Base-by-base conservation (phyloP, 352 stramenopile genomes). In the Phytophthora sojae region DNA sequence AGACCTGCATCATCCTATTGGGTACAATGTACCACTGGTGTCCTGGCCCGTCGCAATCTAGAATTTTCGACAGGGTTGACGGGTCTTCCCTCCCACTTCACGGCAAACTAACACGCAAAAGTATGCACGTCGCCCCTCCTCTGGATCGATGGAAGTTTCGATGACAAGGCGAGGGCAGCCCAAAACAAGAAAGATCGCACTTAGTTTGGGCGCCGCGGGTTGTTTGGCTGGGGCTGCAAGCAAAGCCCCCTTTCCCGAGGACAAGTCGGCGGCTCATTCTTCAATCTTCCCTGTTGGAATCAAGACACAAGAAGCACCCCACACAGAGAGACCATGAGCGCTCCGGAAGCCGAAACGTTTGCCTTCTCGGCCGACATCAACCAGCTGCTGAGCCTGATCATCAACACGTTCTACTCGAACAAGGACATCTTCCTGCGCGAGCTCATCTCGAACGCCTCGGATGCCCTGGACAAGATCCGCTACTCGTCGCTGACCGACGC, bases 321-420 rank as follows among this genome's bases (percentile, higher is more conserved):
- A 44, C 37, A 70, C 62, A 77, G 12, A 60, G 62, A 57, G 45
- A 92, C 30, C 49, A 96, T 94, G 85, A 93, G 83, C 73, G 79
- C 88, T 54, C 39, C 69, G 29, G 92, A 98, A 89, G 87, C 96
- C 44, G 98, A 99, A 93, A 99, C 95, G 68, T 99, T 99, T 78
- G 98, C 97, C 75, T 99, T 99, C 89, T 98, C 93, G 65, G 98
- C 98, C 68, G 98, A 99, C 82, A 99, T 99, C 91, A 99, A 99
- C 89, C 98, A 99, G 90, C 91, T 99, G 58, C 85, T 99, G 81
- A 99, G 93, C 73, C 82, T 99, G 75, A 99, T 98, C 82, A 97
- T 97, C 75, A 97, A 97, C 89, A 99, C 97, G 69, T 99, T 99
- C 84, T 99, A 99, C 95, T 99, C 95, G 71, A 99, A 99, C 97